Conservation (phyloP, 306 rosid species). For the Myrica gale region DNA sequence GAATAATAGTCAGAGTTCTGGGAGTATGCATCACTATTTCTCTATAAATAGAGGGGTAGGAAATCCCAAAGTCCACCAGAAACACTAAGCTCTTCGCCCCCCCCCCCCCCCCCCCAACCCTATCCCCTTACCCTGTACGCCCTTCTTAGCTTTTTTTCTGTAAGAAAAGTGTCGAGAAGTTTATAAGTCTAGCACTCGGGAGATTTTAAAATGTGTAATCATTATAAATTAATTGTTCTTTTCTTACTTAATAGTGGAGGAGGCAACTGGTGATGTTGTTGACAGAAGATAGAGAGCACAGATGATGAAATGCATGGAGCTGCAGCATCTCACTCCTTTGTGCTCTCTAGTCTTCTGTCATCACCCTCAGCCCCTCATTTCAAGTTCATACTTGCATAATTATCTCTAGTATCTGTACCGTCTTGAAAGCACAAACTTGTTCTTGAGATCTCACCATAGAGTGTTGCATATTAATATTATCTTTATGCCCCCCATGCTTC, state of each 20-base stretch:
- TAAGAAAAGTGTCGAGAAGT: not conserved
- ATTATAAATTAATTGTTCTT: not conserved
- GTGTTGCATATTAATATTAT: not conserved
- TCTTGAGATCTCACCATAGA: not conserved
- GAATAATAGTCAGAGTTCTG: not conserved
- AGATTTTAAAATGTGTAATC: not conserved
- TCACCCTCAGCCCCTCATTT: constrained; percentile 30
- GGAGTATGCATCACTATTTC: constrained; percentile 5
- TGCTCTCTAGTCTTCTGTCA: constrained; percentile 92
- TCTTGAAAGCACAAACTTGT: not conserved
- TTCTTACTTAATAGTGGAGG: not conserved
- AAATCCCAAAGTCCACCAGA: constrained; percentile 20
- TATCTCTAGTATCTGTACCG: not conserved
- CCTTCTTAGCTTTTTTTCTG: not conserved
- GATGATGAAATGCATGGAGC: constrained; percentile 55
- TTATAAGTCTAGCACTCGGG: not conserved
- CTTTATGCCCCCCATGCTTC: not conserved
- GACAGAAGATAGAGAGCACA: constrained; percentile 96
- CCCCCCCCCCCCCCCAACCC: not conserved
- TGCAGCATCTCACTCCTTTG: constrained; percentile 67
- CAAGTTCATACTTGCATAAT: not conserved
- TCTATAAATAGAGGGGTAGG: constrained; percentile 46
- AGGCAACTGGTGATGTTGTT: constrained; percentile 43
- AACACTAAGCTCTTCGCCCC: constrained; percentile 16
- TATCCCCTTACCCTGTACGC: too few relatives aligned